These are phyloP conservation scores for Termitomyces sp. DNA, from an alignment of 768 basidiomycete genomes.

Conservation along the genomic window DNA sequence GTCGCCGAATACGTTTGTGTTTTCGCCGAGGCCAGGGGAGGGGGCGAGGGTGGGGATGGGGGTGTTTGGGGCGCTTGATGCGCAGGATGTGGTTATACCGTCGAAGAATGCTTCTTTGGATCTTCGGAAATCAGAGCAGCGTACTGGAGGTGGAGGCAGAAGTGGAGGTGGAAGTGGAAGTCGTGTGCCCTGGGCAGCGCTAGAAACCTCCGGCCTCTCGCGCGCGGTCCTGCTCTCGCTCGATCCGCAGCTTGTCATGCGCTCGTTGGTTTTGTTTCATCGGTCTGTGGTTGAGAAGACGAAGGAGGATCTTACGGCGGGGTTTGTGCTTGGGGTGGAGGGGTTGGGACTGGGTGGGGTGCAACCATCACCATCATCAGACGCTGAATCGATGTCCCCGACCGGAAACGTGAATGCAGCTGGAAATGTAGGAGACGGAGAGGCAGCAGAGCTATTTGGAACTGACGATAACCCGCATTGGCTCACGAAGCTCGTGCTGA, in stretches of 20 bases:
- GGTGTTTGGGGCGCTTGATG: not conserved
- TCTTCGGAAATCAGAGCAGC: too few species aligned
- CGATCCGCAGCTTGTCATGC: constrained; percentile 59
- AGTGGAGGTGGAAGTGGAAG: too few species aligned
- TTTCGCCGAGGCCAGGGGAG: constrained; percentile 51
- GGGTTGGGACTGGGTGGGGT: too few species aligned
- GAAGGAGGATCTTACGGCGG: too few species aligned
- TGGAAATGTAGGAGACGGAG: constrained; percentile 1
- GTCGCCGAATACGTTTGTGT: constrained; percentile 47
- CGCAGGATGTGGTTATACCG: too few species aligned
- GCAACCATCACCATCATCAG: too few species aligned
- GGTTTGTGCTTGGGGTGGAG: too few species aligned
- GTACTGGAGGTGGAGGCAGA: too few species aligned
- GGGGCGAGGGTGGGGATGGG: too few species aligned
- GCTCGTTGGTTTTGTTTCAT: constrained; percentile 63
- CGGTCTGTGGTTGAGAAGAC: constrained; percentile 40
- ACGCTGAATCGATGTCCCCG: too few species aligned
- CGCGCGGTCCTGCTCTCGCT: constrained; percentile 59
- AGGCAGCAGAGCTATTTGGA: constrained; percentile 56
- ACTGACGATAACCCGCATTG: constrained; percentile 73
- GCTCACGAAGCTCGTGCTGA: constrained; percentile 69
- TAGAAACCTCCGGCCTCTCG: constrained; percentile 66
- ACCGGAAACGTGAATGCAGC: not conserved
- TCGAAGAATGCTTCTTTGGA: too few species aligned
- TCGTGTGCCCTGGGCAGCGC: constrained; percentile 43